Conservation (phyloP, 1,139 yeast species). For the Zygosaccharomyces sapae region DNA sequence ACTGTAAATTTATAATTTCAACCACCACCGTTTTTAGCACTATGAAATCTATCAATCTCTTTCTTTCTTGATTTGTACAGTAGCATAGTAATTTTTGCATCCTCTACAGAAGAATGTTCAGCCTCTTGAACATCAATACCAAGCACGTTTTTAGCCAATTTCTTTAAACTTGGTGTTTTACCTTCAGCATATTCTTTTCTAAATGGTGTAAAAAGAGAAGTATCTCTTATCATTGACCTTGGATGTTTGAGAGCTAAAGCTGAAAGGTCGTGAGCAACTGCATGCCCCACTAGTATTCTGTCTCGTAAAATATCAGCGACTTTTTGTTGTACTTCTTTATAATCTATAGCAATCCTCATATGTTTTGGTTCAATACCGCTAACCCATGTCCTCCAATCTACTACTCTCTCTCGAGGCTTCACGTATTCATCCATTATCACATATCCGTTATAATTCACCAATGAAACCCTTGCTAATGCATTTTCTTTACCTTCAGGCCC, state of each 20-base stretch:
- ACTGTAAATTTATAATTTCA: too few relatives aligned
- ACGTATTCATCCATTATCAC: constrained; percentile 70
- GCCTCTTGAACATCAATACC: constrained; percentile 65
- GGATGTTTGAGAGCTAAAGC: constrained; percentile 69
- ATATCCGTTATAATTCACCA: constrained; percentile 79
- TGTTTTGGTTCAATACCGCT: constrained; percentile 74
- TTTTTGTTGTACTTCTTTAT: constrained; percentile 59
- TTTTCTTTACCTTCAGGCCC: constrained; percentile 69
- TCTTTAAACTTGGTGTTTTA: constrained; percentile 68
- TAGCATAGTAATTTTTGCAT: constrained; percentile 84
- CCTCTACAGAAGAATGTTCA: constrained; percentile 84
- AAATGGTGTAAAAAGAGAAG: constrained; percentile 60
- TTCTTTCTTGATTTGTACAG: constrained; percentile 58
- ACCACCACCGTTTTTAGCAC: constrained; percentile 4
- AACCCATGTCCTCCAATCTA: constrained; percentile 95
- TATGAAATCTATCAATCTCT: constrained; percentile 50
- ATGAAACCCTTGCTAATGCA: constrained; percentile 79
- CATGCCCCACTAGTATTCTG: constrained; percentile 76
- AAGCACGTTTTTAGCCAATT: constrained; percentile 54
- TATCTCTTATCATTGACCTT: constrained; percentile 60
- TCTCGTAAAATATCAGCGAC: constrained; percentile 49
- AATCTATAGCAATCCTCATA: constrained; percentile 62
- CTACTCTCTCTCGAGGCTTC: constrained; percentile 66
- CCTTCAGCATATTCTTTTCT: constrained; percentile 54
- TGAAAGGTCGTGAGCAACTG: constrained; percentile 72